Evolutionary conservation across 345 rosid genomes (phyloP), one percentile per base, ranked within the genome.

Genomic region (Zanthoxylum bungeanum): DNA sequence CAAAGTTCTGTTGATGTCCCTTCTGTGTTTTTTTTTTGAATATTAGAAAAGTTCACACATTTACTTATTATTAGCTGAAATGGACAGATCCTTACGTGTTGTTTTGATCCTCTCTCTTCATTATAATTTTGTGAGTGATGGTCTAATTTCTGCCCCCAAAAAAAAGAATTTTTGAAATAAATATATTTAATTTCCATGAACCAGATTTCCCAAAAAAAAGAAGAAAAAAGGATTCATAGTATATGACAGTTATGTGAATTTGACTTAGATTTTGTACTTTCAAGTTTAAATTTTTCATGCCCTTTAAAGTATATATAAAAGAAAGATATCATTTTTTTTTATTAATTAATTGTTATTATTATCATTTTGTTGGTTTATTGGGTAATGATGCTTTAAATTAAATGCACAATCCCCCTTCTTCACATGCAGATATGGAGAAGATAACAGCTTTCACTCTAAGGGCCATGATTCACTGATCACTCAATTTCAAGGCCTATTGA

Each of bases 361-460:
- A 4, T 31, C 14, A 47, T 57, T 55, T 8, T n/a, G 52, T 47
- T 16, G 56, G 16, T 56, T 47, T 47, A 62, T 69, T 34, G 39
- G 65, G 60, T 21, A n/a, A n/a, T n/a, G 56, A 39, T 27, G 22
- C 30, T 53, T 62, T 37, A 59, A 66, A 80, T 73, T 80, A 64
- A 78, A 73, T 75, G 73, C 77, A 27, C 70, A 69, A 21, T 83
- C 2, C 60, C 77, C 78, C 30, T 74, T 58, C 19, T 67, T 80
- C 86, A 77, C 86, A 84, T 85, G 93, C 88, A 85, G 76, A 27
- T 68, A 52, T 49, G 70, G 33, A 60, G 64, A 46, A 21, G 73
- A 50, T 4, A 30, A 55, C 71, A 66, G 63, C 76, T 75, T 79
- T 63, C 73, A 17, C 33, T 71, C 24, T 70, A 72, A 75, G 53